Percentiles rank a stretch among this genome's conserved stretches.
phyloP scores from a whole-genome alignment of 768 basidiomycete genomes.

The Lepiota venenata region DNA sequence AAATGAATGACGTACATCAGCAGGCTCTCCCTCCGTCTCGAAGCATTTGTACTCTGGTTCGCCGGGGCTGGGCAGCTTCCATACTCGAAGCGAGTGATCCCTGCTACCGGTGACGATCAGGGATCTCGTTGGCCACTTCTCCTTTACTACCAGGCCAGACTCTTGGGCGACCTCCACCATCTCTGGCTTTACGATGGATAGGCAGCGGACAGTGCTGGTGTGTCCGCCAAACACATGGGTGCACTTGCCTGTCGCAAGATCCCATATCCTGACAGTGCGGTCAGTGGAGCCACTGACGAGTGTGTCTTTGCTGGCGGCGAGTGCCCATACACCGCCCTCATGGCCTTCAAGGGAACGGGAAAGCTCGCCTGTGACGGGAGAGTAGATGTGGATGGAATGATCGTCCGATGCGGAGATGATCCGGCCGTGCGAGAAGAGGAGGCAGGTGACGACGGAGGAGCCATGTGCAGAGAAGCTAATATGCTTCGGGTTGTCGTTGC shows the following conservation, averaged over 20 bases:
- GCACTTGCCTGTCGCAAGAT: conserved; percentile 73
- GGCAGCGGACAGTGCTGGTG: conserved; percentile 92
- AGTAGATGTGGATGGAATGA: conserved; percentile 94
- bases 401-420: conserved; percentile 98
- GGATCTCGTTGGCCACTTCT: conserved; percentile 67
- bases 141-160: conserved; percentile 54
- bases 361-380: conserved; percentile 77
- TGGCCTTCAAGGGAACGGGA: conserved; percentile 81
- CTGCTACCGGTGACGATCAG: conserved; percentile 73
- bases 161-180: conserved; percentile 73
- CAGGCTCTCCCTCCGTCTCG: conserved; percentile 53
- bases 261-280: conserved; percentile 91
- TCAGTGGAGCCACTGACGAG: conserved; percentile 93
- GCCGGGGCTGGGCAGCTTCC: conserved; percentile 52
- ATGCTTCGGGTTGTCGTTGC: conserved; percentile 67
- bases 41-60: conserved; percentile 75
- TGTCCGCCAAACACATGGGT: conserved; percentile 96
- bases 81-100: conserved; percentile 64
- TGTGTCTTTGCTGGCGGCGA: conserved; percentile 85
- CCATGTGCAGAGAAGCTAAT: conserved; percentile 87
- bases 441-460: conserved; percentile 89
- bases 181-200: conserved; percentile 95
- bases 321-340: conserved; percentile 95
- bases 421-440: conserved; percentile 90
- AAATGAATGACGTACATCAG: conserved; percentile 3